Base-by-base conservation (phyloP, 805 yeast species). In the Yamadazyma sp. region DNA sequence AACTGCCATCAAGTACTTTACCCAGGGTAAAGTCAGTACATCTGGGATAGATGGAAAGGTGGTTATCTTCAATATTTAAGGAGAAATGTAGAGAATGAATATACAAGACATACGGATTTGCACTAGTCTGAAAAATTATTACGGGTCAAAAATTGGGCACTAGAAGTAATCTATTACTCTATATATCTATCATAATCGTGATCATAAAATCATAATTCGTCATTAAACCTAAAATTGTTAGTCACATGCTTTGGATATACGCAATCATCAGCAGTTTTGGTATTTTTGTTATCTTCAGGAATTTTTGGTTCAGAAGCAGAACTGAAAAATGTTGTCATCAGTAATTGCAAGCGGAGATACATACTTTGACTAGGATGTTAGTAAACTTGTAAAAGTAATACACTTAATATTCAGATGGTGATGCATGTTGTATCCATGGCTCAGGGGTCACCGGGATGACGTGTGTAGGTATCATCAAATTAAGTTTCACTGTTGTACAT, bases 1-100 rank as follows among this genome's bases (percentile, higher is more conserved):
- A 57, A 77, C 84, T 37, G 75, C 78, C 34, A 60, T 91, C 38
- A 73, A 79, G 49, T 64, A 66, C 38, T 74, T 65, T 40, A 66
- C 64, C 23, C 49, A 67, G 6, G 61, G 64, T 18, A 78, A 78
- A 26, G 71, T 71, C 17, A 77, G 84, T 23, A 66, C 80, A 30
- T 80, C 88, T 41, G 97, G 96, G 40, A 78, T 85, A 42, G 99
- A 93, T 57, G 98, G 99, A 38, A 84, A 84, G 57, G 77, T 91
- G 36, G 98, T 90, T 28, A 71, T 91, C 34, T 91, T 86, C 59
- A 45, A 41, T 24, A 39, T 56, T 34, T 55, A 49, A 32, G 20
- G 19, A 30, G 13, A 30, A 12, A 25, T 25, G 16, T 25, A 13
- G 14, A 16, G 28, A n/a, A 25, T n/a, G n/a, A n/a, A n/a, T 12